These are phyloP conservation scores for Nemania abortiva DNA, from an alignment of 2,329 filamentous ascomycete species.

Conservation along the genomic window DNA sequence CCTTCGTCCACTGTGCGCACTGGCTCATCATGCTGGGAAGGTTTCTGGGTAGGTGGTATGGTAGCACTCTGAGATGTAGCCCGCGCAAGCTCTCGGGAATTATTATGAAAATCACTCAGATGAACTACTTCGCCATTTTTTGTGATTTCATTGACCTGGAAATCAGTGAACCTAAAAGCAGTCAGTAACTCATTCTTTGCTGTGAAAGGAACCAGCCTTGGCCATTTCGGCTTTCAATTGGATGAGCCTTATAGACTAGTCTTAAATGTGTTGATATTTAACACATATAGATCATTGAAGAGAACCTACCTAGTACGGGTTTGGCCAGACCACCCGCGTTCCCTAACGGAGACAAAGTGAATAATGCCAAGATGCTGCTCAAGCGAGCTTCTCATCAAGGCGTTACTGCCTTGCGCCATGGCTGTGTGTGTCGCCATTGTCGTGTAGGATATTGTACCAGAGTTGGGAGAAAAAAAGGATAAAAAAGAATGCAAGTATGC, in stretches of 20 bases:
- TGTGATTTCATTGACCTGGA: constrained; percentile 89
- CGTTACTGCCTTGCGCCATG: constrained; percentile 52
- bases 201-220: background rate
- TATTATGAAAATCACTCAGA: constrained; percentile 64
- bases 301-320: constrained; percentile 58
- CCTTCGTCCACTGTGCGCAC: constrained; percentile 1
- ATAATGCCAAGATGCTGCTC: constrained; percentile 57
- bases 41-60: constrained; percentile 11
- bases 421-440: constrained; percentile 53
- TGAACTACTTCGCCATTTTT: constrained; percentile 82
- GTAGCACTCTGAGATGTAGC: constrained; percentile 31
- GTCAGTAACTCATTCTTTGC: constrained; percentile 31
- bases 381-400: constrained; percentile 48
- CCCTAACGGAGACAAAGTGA: constrained; percentile 55
- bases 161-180: constrained; percentile 80
- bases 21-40: constrained; percentile 11
- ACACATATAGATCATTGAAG: background rate
- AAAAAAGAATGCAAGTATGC: constrained; percentile 10
- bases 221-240: background rate
- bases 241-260: background rate
- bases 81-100: constrained; percentile 47
- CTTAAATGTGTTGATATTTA: background rate
- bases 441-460: background rate
- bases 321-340: constrained; percentile 59
- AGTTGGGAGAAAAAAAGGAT: too few species aligned